These are phyloP conservation scores for Eucalyptus curtisii DNA, from an alignment of 345 rosid species.

Conservation along the genomic window DNA sequence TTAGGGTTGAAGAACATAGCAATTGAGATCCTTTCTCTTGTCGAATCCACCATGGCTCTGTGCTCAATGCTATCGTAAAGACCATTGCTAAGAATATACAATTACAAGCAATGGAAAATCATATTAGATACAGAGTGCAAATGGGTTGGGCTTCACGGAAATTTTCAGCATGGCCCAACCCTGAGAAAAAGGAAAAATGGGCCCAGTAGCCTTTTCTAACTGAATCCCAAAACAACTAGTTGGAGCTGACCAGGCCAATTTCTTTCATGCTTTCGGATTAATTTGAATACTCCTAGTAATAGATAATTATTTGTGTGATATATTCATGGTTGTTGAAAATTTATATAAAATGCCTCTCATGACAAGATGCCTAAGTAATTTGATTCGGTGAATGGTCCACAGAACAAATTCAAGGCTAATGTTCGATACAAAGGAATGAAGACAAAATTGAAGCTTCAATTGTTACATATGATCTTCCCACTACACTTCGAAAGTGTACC, in stretches of 20 bases:
- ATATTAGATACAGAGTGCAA: neutral
- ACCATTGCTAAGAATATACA: constrained; percentile 3
- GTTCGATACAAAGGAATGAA: neutral
- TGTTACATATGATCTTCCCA: too few species aligned
- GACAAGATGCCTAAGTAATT: neutral
- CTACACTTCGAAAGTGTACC: too few species aligned
- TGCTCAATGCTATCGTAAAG: constrained; percentile 6
- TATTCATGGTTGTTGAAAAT: neutral
- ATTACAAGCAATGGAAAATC: neutral
- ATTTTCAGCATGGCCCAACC: neutral
- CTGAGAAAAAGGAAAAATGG: neutral
- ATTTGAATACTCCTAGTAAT: neutral
- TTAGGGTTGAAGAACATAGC: constrained; percentile 1
- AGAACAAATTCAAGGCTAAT: neutral
- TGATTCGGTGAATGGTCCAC: neutral
- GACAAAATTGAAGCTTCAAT: too few species aligned
- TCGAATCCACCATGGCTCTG: neutral
- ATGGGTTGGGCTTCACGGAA: neutral
- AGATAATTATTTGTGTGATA: neutral
- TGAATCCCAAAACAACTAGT: too few species aligned
- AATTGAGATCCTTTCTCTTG: neutral
- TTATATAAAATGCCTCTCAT: neutral
- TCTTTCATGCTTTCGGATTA: too few species aligned
- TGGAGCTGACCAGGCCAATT: neutral
- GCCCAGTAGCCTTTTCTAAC: neutral